Evolutionary conservation across 768 basidiomycete species (phyloP), one percentile per base, ranked within the genome.

Genomic region (Chlorophyllum brunneum): DNA sequence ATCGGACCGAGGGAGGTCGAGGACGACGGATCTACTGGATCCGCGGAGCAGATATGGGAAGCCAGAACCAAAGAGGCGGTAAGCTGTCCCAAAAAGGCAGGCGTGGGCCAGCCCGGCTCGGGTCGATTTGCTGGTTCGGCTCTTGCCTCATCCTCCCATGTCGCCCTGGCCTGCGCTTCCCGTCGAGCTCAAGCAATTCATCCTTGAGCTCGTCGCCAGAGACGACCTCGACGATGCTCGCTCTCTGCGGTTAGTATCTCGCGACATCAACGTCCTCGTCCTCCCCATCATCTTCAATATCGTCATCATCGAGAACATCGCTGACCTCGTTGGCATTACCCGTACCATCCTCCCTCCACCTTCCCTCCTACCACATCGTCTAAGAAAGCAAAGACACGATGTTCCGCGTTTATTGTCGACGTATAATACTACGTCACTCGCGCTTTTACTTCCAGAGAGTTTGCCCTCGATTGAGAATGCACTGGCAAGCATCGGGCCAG

Each of bases 381-480:
- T 54, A 65, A 20, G 65, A 61, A 51, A 65, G 60, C 22, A 60
- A 52, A 13, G 57, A 65, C n/a, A 63, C 63, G 39, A 60, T 50
- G n/a, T 54, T 58, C 68, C 69, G 8, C 61, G 67, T 8, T 41
- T 63, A 6, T 61, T 71, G 20, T 64, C 67, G 1, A 63, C 63
- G 9, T 70, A 71, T 55, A 61, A 59, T 24, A 62, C 67, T n/a
- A 55, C 62, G 34, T 65, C 63, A 2, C 65, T 69, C 44, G 66
- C 66, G 0, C 54, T 70, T n/a, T 61, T 69, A 15, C 60, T 70
- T 43, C 62, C 66, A 47, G 59, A 63, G 3, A 60, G 56, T 1
- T 56, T 67, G 1, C 70, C 70, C 15, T 71, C 69, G 1, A 61
- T 70, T 16, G 69, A 71, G 43, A 60, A 52, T 3, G 67, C 69